Evolutionary conservation across 768 basidiomycete genomes (phyloP), one percentile per base, ranked within the genome.

Genomic region (Porphyrellus cyaneotinctus): DNA sequence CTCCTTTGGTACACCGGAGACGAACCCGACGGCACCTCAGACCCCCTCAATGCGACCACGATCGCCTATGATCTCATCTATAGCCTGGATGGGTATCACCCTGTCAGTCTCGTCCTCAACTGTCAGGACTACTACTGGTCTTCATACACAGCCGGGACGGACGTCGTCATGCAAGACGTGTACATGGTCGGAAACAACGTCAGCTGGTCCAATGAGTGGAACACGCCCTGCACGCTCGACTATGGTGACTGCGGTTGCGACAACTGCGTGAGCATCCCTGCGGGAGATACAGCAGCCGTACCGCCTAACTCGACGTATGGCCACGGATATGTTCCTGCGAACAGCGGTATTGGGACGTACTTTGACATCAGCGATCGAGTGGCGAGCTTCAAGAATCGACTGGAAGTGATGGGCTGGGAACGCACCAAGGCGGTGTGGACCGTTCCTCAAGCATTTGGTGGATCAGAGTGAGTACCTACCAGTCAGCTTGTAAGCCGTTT

Each of bases 161-260:
- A 91, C 55, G 76, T 91, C 39, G 66, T 88, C 43, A 72, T 89
- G 77, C 84, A 87, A 63, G 87, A 88, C 58, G 74, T 78, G 6
- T 70, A 69, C 51, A 69, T 69, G 62, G 55, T 78, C 31, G 70
- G 68, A 8, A 87, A 81, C 64, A 87, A 87, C 49, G 79, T 82
- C 22, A 85, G 81, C 4, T 83, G 75, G 61, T 87, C 85, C 18
- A 73, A 71, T 37, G 71, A 74, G 10, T 88, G 83, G 82, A 64
- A 75, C 20, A 88, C 86, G 0, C 57, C 73, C 3, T 89, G 87
- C 64, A 87, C 84, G 2, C 60, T 62, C 2, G 78, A 82, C 56
- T 88, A 79, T 56, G 89, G 88, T 2, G 82, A 81, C 61, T 91
- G 88, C 59, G 90, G 90, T 58, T 89, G 74, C 52, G 85, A 84